These are phyloP conservation scores for Trichosporon asahii DNA, from an alignment of 1,284 basidiomycete species.

Conservation along the genomic window DNA sequence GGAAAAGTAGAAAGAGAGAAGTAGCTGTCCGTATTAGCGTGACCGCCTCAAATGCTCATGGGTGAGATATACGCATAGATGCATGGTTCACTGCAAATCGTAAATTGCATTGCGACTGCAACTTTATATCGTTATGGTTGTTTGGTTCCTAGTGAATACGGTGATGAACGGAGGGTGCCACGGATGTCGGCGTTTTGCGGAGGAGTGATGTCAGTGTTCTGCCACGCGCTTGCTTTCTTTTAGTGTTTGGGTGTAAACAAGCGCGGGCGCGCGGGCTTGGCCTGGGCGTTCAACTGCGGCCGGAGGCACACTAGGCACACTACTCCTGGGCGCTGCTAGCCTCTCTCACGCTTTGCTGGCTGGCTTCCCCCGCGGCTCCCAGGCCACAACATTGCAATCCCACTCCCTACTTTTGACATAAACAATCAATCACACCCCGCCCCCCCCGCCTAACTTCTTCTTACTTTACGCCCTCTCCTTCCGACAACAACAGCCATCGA, in stretches of 20 bases:
- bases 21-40: neutral
- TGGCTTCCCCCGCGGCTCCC: neutral
- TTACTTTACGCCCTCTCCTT: neutral
- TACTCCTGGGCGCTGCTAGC: too few relatives aligned
- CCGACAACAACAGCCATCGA: neutral
- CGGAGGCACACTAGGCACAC: neutral
- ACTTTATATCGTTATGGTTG: neutral
- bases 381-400: conserved; percentile 1
- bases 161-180: neutral
- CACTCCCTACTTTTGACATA: conserved; percentile 7
- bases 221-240: conserved; percentile 9
- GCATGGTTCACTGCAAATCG: neutral
- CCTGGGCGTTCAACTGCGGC: neutral
- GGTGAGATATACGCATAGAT: neutral
- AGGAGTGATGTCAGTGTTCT: neutral
- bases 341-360: neutral
- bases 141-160: neutral
- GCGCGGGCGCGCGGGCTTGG: neutral
- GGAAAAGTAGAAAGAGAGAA: neutral
- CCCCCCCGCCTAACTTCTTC: neutral
- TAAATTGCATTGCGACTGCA: neutral
- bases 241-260: conserved; percentile 10
- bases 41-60: too few relatives aligned
- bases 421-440: neutral
- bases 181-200: neutral